phyloP scores from a whole-genome alignment of 1,139 yeast genomes.

The Meyerozyma elateridarum region DNA sequence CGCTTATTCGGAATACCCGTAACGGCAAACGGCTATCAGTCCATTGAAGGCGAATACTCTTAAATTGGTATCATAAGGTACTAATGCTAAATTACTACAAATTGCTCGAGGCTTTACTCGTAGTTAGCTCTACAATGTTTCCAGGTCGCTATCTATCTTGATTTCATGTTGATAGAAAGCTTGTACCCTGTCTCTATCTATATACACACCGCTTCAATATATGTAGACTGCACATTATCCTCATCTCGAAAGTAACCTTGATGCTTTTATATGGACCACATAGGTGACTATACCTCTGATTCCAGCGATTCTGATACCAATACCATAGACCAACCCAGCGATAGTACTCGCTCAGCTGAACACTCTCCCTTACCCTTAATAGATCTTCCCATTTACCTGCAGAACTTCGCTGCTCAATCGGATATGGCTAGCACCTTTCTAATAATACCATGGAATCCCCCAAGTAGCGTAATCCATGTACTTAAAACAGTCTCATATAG shows the following conservation, averaged over 20 bases:
- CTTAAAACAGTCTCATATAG: slow-evolving; percentile 5
- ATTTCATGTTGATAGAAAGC: too few species aligned
- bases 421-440: slow-evolving; percentile 10
- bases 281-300: slow-evolving; percentile 4
- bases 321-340: slow-evolving; percentile 4
- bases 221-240: slow-evolving; percentile 1
- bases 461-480: slow-evolving; percentile 5
- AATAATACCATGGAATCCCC: slow-evolving; percentile 18
- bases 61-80: too few species aligned
- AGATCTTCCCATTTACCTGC: slow-evolving; percentile 10
- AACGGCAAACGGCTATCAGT: too few species aligned
- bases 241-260: not conserved
- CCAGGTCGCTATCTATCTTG: slow-evolving; percentile 1
- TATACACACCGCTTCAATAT: slow-evolving; percentile 2
- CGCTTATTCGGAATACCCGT: too few species aligned
- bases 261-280: slow-evolving; percentile 1
- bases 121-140: not conserved
- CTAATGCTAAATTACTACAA: too few species aligned
- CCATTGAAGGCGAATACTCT: too few species aligned
- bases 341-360: slow-evolving; percentile 1
- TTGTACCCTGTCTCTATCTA: too few species aligned
- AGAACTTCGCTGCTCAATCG: slow-evolving; percentile 11
- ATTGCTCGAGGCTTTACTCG: not conserved
- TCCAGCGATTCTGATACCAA: not conserved
- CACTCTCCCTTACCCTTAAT: slow-evolving; percentile 6